These are phyloP conservation scores for Thielaviopsis punctulata DNA, from an alignment of 2,329 filamentous ascomycete species.

Conservation along the genomic window DNA sequence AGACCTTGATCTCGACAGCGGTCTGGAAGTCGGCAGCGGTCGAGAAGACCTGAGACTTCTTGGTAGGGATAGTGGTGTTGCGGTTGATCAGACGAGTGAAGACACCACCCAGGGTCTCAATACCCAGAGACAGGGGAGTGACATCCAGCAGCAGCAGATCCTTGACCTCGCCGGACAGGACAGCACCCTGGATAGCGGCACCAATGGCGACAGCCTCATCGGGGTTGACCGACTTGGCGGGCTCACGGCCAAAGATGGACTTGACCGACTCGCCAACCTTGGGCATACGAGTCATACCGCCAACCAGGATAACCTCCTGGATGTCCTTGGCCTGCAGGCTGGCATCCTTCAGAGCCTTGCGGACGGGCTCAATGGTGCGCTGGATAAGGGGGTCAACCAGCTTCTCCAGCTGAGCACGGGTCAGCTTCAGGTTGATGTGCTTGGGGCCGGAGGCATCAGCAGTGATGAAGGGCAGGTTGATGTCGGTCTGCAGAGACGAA, in stretches of 20 bases:
- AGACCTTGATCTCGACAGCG: constrained; percentile 88
- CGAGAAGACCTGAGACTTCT: constrained; percentile 96
- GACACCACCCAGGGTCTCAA: constrained; percentile 91
- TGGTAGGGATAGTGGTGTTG: constrained; percentile 86
- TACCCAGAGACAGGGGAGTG: constrained; percentile 90
- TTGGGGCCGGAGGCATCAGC: constrained; percentile 97
- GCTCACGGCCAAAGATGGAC: constrained; percentile 90
- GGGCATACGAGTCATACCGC: constrained; percentile 97
- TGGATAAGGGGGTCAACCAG: constrained; percentile 98
- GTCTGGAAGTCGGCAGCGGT: constrained; percentile 95
- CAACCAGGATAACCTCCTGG: constrained; percentile 91
- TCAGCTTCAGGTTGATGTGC: constrained; percentile 96
- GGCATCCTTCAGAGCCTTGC: constrained; percentile 96
- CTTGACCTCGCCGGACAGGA: constrained; percentile 75
- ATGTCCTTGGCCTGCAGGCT: constrained; percentile 96
- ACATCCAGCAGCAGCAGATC: constrained; percentile 89
- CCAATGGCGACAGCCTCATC: constrained; percentile 98
- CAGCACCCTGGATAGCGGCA: constrained; percentile 91
- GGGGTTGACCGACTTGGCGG: constrained; percentile 98
- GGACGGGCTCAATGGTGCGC: constrained; percentile 96
- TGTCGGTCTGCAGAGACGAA: constrained; percentile 94
- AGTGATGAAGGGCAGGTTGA: constrained; percentile 91
- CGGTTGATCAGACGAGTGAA: constrained; percentile 95
- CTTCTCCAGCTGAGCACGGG: constrained; percentile 98
- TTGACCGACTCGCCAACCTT: constrained; percentile 99